These are phyloP conservation scores for Schizosaccharomyces versatilis DNA, from an alignment of 1,139 yeast genomes.

Conservation along the genomic window DNA sequence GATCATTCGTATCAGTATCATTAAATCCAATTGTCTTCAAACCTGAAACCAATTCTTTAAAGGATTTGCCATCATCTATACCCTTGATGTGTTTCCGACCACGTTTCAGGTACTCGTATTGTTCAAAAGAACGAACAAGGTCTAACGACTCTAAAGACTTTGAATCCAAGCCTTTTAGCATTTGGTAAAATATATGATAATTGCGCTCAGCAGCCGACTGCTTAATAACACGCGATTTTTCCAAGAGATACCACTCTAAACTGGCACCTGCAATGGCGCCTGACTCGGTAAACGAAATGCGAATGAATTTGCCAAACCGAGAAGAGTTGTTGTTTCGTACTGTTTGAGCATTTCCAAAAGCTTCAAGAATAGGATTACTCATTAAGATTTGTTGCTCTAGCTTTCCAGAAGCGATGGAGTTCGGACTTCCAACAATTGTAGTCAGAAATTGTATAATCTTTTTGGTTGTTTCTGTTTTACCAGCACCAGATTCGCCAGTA, in stretches of 20 bases:
- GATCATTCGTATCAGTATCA: conserved; percentile 31
- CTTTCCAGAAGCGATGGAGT: conserved; percentile 13
- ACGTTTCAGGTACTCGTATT: conserved; percentile 37
- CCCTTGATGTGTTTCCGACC: conserved; percentile 45
- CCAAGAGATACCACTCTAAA: conserved; percentile 82
- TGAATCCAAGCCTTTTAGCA: conserved; percentile 43
- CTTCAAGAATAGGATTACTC: conserved; percentile 87
- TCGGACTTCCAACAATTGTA: conserved; percentile 24
- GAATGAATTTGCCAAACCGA: conserved; percentile 87
- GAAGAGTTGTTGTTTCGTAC: conserved; percentile 87
- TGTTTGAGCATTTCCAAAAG: conserved; percentile 95
- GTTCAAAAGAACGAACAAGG: conserved; percentile 23
- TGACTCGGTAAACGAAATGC: conserved; percentile 46
- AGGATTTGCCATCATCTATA: conserved; percentile 55
- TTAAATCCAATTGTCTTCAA: conserved; percentile 55
- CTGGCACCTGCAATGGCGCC: conserved; percentile 70
- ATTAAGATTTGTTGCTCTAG: conserved; percentile 74
- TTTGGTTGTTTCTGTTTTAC: conserved; percentile 91
- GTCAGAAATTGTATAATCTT: conserved; percentile 83
- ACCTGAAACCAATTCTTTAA: conserved; percentile 35
- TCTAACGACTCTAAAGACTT: conserved; percentile 30
- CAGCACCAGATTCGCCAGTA: conserved; percentile 97
- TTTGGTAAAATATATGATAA: conserved; percentile 79
- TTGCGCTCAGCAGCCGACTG: conserved; percentile 65
- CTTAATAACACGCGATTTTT: conserved; percentile 72